Evolutionary conservation across 352 stramenopile genomes (phyloP), one percentile per base, ranked within the genome.

Genomic region (Phytophthora lateralis): DNA sequence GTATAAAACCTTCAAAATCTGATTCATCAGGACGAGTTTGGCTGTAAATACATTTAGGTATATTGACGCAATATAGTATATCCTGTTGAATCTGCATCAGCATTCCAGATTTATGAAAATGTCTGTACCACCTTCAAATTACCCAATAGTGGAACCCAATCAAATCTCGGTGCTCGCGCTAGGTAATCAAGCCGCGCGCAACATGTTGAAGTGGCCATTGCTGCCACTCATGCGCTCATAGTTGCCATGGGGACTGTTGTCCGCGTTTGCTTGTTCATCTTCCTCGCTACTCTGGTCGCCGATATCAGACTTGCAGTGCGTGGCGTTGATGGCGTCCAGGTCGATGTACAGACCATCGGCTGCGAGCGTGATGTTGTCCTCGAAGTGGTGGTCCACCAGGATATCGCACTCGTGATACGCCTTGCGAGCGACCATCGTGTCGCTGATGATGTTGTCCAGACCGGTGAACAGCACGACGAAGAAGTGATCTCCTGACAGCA

Each of bases 371-470:
- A 87, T 86, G 47, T 85, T 85, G 60, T 89, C 75, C 6, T 80
- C 66, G 44, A 89, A 89, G 43, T 87, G 75, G 55, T 87, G 79
- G 2, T 71, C 75, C 1, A 87, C 75, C 9, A 87, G 65, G 12
- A 89, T 70, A 46, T 89, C 79, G 48, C 75, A 87, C 42, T 69
- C 80, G 51, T 85, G 75, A 34, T 89, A 87, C 6, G 76, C 70
- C 52, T 85, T 89, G 2, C 76, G 69, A 6, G 75, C 65, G 35
- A 84, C 79, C 75, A 88, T 85, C 38, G 75, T 82, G n/a, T 88
- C 78, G 24, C 59, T 75, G n/a, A 89, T 69, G 8, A 85, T 51
- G 12, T 67, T 77, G 39, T 87, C 75, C 21, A 85, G 60, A 6
- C 76, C 75, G 0, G 75, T 82, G 63, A 87, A 85, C 3, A 89